Conservation (phyloP, 495 filamentous ascomycete species). For the Lepidopterella palustris region DNA sequence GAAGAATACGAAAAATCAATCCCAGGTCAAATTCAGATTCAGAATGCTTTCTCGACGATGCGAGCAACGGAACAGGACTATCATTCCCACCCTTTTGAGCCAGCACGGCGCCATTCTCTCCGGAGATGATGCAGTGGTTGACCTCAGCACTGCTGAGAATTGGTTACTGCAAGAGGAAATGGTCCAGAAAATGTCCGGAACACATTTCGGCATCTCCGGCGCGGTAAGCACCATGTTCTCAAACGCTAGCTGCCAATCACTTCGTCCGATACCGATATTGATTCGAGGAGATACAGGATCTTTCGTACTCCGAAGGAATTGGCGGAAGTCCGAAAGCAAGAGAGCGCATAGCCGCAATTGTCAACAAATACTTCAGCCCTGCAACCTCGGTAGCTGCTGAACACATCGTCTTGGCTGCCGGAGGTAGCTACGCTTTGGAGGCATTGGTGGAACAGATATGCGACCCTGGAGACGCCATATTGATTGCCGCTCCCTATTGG, state of each 20-base stretch:
- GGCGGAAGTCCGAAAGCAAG: slow-evolving; percentile 32
- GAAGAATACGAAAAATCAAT: neutral
- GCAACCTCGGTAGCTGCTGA: slow-evolving; percentile 32
- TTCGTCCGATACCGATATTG: neutral
- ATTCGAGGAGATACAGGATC: slow-evolving; percentile 28
- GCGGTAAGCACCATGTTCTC: neutral
- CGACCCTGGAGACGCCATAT: slow-evolving; percentile 41
- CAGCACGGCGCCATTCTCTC: neutral
- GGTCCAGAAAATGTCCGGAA: neutral
- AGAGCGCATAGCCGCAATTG: slow-evolving; percentile 32
- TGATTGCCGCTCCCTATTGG: slow-evolving; percentile 41
- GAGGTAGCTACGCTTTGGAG: slow-evolving; percentile 36
- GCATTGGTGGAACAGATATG: slow-evolving; percentile 41
- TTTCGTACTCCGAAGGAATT: slow-evolving; percentile 33
- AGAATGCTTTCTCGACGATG: slow-evolving; percentile 13
- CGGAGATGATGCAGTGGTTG: slow-evolving; percentile 18
- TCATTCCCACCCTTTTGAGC: slow-evolving; percentile 10
- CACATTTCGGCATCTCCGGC: neutral
- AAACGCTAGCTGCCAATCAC: neutral
- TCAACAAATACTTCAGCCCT: slow-evolving; percentile 40
- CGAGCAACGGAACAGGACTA: neutral
- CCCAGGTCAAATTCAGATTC: neutral
- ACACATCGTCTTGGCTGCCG: slow-evolving; percentile 38
- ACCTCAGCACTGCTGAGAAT: slow-evolving; percentile 35
- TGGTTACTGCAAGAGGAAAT: slow-evolving; percentile 31